phyloP scores from a whole-genome alignment of 371 early-diverging fungal genomes.

The Funneliformis caledonium region DNA sequence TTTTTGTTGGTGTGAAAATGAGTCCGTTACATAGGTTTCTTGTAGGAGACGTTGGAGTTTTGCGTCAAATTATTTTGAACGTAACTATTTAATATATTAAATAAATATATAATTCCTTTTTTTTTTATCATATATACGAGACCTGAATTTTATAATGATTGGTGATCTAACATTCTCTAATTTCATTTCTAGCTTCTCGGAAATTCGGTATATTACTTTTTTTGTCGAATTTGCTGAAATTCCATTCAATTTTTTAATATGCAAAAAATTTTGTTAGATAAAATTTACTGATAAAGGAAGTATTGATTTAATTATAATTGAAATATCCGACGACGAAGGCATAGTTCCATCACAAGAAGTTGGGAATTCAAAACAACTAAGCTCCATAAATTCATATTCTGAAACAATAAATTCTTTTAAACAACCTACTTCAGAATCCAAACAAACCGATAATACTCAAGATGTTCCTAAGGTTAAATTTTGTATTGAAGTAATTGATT shows the following conservation, averaged over 20 bases:
- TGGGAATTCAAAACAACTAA: too few species aligned
- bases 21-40: slow-evolving; percentile 16
- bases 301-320: neutral
- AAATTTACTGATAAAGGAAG: slow-evolving; percentile 9
- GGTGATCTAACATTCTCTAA: neutral
- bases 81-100: neutral
- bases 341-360: neutral
- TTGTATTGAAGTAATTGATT: neutral
- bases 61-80: slow-evolving; percentile 17
- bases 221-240: neutral
- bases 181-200: slow-evolving; percentile 17
- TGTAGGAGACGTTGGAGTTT: slow-evolving; percentile 19
- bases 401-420: neutral
- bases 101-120: neutral
- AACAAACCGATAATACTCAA: neutral
- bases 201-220: neutral
- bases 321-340: neutral
- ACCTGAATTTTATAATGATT: neutral
- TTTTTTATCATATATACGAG: neutral
- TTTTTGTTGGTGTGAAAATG: neutral
- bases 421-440: neutral
- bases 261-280: neutral
- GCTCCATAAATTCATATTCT: neutral
- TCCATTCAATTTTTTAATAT: neutral
- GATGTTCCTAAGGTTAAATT: neutral